A percentile compares a stretch with the other conserved stretches of the same genome.
phyloP scores from a whole-genome alignment of 2,329 filamentous ascomycete genomes.

The Ploettnerulaceae sp. region DNA sequence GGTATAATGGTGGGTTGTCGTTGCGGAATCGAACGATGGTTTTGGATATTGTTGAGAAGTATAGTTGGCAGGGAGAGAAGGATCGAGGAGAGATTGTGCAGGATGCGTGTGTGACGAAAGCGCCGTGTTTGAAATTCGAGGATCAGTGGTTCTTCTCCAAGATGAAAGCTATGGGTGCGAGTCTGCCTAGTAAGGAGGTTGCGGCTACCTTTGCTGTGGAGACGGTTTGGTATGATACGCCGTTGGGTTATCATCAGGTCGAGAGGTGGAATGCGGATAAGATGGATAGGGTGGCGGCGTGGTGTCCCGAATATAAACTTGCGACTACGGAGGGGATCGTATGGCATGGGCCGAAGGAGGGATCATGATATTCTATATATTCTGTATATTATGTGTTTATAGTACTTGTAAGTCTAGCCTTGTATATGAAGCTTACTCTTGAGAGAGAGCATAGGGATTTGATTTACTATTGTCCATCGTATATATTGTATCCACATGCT shows the following conservation, averaged over 20 bases:
- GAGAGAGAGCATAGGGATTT: no score
- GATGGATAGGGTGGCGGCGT: conserved; percentile 22
- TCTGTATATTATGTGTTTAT: no score
- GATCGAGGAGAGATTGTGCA: no score
- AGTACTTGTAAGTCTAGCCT: no score
- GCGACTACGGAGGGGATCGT: conserved; percentile 13
- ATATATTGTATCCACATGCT: no score
- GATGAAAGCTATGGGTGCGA: conserved; percentile 13
- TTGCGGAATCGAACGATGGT: conserved; percentile 35
- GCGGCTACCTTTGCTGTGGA: conserved; percentile 30
- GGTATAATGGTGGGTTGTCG: conserved; percentile 37
- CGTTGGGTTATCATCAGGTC: conserved; percentile 27
- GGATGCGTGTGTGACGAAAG: no score
- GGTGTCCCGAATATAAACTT: conserved; percentile 28
- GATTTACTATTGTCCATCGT: no score
- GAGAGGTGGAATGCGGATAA: conserved; percentile 20
- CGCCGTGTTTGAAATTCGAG: no score
- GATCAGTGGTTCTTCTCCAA: conserved; percentile 31
- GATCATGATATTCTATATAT: no score
- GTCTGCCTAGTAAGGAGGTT: conserved; percentile 28
- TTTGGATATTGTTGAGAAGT: conserved; percentile 30
- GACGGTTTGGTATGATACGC: conserved; percentile 27
- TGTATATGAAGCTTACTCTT: no score
- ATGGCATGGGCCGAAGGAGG: no score
- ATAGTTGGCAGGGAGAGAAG: conserved; percentile 21